These are phyloP conservation scores for Cavenderia fasciculata DNA, from an alignment of 78 protist species.

Conservation along the genomic window DNA sequence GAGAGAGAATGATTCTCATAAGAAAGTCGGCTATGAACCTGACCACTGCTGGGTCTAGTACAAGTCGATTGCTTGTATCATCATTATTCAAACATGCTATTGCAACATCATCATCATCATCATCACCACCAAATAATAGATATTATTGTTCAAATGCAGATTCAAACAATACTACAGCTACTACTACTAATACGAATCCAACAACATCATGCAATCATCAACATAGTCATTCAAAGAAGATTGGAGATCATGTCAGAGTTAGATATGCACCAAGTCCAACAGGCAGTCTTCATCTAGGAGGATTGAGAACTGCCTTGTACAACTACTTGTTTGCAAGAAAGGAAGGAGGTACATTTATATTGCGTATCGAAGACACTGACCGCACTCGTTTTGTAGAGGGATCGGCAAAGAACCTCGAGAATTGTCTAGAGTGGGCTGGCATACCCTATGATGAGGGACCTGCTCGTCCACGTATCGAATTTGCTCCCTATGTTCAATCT, in stretches of 20 bases:
- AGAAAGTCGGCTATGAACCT: too few species aligned
- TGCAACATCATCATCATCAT: too few species aligned
- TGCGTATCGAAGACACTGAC: conserved; percentile 94
- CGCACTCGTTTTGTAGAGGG: conserved; percentile 58
- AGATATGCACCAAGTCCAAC: conserved; percentile 95
- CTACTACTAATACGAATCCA: too few species aligned
- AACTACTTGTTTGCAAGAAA: conserved; percentile 88
- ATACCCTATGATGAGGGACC: conserved; percentile 78
- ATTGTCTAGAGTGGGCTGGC: conserved; percentile 80
- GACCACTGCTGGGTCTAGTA: too few species aligned
- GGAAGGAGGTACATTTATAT: conserved; percentile 76
- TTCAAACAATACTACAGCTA: too few species aligned
- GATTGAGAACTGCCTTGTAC: conserved; percentile 89
- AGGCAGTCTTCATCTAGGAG: conserved; percentile 91
- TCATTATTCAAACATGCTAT: too few species aligned
- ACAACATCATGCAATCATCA: too few species aligned
- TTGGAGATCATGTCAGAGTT: conserved; percentile 66
- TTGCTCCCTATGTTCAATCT: conserved; percentile 70
- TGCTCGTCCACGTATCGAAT: not conserved
- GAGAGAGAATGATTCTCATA: too few species aligned
- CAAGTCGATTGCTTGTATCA: too few species aligned
- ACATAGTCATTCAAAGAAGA: too few species aligned
- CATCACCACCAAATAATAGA: too few species aligned
- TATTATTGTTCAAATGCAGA: too few species aligned
- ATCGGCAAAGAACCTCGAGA: conserved; percentile 50